Conservation (phyloP, 2,329 filamentous ascomycete genomes). For the Akanthomyces muscarius region DNA sequence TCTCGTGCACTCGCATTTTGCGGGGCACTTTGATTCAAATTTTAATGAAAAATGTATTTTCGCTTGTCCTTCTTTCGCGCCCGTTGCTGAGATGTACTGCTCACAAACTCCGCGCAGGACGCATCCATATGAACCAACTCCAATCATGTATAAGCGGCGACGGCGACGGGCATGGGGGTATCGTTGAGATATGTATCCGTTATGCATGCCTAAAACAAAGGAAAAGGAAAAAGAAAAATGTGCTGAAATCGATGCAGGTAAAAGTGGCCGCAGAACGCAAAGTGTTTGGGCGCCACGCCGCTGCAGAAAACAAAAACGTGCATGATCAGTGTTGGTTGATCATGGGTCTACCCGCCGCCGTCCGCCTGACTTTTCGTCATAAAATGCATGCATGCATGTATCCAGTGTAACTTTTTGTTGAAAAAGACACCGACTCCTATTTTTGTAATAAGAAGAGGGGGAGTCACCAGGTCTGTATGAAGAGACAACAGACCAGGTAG, state of each 20-base stretch:
- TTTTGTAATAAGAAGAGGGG: slow-evolving; percentile 27
- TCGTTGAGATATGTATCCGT: slow-evolving; percentile 20
- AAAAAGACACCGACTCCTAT: slow-evolving; percentile 35
- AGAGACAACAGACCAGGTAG: slow-evolving; percentile 20
- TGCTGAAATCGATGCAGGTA: background rate
- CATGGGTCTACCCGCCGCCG: slow-evolving; percentile 17
- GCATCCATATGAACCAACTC: slow-evolving; percentile 16
- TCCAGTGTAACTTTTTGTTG: slow-evolving; percentile 40
- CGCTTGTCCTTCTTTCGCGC: slow-evolving; percentile 12
- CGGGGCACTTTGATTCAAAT: background rate
- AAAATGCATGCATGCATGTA: slow-evolving; percentile 19
- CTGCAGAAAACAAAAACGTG: slow-evolving; percentile 10
- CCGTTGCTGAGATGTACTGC: background rate
- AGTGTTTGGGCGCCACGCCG: background rate
- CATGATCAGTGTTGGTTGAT: slow-evolving; percentile 10
- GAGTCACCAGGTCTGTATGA: slow-evolving; percentile 20
- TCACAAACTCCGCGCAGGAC: background rate
- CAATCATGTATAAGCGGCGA: slow-evolving; percentile 18
- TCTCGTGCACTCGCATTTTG: background rate
- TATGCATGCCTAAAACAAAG: slow-evolving; percentile 19
- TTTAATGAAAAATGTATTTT: slow-evolving; percentile 6
- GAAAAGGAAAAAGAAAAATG: background rate
- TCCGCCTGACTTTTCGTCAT: slow-evolving; percentile 16
- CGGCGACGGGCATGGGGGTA: slow-evolving; percentile 19
- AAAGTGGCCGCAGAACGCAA: background rate